Evolutionary conservation across 352 stramenopile species (phyloP).

Genomic region (Globisporangium abappressorium): DNA sequence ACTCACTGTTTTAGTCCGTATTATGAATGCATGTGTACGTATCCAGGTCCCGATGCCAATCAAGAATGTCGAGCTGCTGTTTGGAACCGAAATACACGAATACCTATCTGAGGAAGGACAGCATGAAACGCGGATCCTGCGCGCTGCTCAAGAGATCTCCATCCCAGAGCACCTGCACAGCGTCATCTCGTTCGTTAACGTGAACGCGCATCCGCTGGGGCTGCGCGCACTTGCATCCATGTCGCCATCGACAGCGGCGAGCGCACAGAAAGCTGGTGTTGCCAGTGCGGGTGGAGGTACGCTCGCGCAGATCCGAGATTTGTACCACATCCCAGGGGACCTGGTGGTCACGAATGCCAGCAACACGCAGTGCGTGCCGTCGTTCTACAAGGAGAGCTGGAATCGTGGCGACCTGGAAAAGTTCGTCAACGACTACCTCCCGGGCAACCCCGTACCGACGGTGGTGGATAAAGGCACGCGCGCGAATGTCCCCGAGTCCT

Average conservation of each 20-base stretch:
- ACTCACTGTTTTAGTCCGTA: background rate
- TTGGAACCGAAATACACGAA: constrained; percentile 50
- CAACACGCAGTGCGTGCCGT: constrained; percentile 64
- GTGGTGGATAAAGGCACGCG: constrained; percentile 60
- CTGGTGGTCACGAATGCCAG: constrained; percentile 63
- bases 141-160: constrained; percentile 26
- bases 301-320: constrained; percentile 44
- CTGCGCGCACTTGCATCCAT: constrained; percentile 44
- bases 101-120: constrained; percentile 23
- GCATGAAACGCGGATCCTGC: constrained; percentile 30
- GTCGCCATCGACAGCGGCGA: constrained; percentile 3
- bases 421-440: constrained; percentile 59
- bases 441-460: constrained; percentile 35
- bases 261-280: background rate
- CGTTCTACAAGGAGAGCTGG: constrained; percentile 78
- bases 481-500: constrained; percentile 31
- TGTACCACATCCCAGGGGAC: constrained; percentile 65
- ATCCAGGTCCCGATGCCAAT: constrained; percentile 35
- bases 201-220: constrained; percentile 62
- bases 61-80: constrained; percentile 42
- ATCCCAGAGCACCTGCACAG: constrained; percentile 40
- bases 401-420: constrained; percentile 45
- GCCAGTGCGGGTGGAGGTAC: constrained; percentile 19
- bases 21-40: background rate
- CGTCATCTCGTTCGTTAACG: constrained; percentile 60